A percentile compares a stretch with the other conserved stretches of the same genome.
Evolutionary conservation across 108 stramenopile species (phyloP).

Genomic region (Cyclotella sp.): DNA sequence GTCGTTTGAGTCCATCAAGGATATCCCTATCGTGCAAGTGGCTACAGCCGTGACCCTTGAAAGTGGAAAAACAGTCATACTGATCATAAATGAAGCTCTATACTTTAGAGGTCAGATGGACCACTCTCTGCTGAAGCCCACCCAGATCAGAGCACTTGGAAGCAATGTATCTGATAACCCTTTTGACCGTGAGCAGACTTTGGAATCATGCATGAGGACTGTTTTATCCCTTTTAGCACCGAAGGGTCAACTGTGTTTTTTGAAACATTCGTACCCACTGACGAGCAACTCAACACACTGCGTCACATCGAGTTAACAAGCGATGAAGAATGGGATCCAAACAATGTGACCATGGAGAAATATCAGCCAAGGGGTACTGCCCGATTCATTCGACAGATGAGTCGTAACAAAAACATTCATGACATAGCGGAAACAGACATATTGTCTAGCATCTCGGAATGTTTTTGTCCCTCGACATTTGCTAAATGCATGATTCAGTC

Average conservation of each 20-base stretch:
- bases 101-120: not conserved
- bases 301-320: not conserved
- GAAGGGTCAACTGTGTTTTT: not conserved
- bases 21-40: conserved; percentile 1
- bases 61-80: not conserved
- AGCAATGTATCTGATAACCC: not conserved
- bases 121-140: conserved; percentile 1
- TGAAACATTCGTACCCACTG: not conserved
- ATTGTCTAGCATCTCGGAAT: too few relatives aligned
- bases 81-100: conserved; percentile 11
- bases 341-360: too few relatives aligned
- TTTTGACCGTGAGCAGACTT: not conserved
- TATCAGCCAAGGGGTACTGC: too few relatives aligned
- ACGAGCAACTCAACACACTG: not conserved
- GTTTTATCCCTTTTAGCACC: not conserved
- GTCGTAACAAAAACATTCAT: too few relatives aligned
- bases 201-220: not conserved
- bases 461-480: too few relatives aligned
- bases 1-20: not conserved
- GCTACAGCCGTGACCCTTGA: not conserved
- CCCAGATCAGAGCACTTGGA: not conserved
- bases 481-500: too few relatives aligned
- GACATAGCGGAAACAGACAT: too few relatives aligned
- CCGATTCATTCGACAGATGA: too few relatives aligned
- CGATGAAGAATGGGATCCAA: not conserved